These are phyloP conservation scores for Aegilops longissima DNA, from an alignment of 176 grass and related monocot species.

Conservation along the genomic window DNA sequence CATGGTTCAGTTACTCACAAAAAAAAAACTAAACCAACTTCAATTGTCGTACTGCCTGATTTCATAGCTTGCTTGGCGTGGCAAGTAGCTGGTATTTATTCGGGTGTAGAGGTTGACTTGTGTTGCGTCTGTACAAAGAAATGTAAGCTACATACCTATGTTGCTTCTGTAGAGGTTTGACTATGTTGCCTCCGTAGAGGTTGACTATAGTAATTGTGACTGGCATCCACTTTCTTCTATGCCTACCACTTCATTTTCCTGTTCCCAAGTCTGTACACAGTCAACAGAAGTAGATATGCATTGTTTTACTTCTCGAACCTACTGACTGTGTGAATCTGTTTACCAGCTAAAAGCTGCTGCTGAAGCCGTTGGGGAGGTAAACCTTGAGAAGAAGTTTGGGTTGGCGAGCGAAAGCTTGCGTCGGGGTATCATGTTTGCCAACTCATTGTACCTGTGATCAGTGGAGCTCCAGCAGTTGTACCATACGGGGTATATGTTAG, in stretches of 20 bases:
- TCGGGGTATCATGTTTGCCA: slow-evolving; percentile 95
- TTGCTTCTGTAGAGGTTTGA: background rate
- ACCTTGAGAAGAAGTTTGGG: slow-evolving; percentile 72
- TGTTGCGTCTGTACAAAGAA: background rate
- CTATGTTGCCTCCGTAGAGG: background rate
- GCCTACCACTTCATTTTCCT: background rate
- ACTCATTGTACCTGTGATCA: slow-evolving; percentile 83
- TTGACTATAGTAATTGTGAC: background rate
- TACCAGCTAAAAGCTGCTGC: slow-evolving; percentile 77
- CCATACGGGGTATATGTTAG: background rate
- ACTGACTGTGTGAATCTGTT: slow-evolving; percentile 33
- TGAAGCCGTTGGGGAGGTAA: slow-evolving; percentile 69
- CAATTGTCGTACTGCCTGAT: background rate
- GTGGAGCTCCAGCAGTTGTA: background rate
- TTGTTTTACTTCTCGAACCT: background rate
- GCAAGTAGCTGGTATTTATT: background rate
- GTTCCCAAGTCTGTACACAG: background rate
- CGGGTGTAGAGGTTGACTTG: background rate
- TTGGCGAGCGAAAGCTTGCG: slow-evolving; percentile 69
- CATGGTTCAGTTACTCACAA: background rate
- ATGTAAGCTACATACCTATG: background rate
- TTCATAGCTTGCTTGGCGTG: background rate
- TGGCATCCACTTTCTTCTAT: background rate
- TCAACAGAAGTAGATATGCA: background rate
- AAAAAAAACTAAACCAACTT: background rate